Conservation (phyloP, 495 filamentous ascomycete species). For the Penicillium argentinense region DNA sequence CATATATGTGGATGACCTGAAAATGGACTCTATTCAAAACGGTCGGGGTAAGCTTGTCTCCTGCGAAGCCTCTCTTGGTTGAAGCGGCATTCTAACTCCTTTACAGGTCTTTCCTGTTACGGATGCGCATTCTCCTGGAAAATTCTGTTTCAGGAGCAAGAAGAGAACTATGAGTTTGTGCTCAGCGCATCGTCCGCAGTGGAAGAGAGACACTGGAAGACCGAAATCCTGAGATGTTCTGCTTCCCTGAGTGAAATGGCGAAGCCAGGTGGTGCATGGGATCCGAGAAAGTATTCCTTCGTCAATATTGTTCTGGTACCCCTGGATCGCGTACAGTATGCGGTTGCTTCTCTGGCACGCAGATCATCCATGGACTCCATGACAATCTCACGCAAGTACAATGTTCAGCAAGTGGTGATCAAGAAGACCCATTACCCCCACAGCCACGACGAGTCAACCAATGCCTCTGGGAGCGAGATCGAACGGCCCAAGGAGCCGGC, state of each 20-base stretch:
- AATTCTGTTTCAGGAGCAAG: constrained; percentile 75
- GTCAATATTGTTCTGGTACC: constrained; percentile 68
- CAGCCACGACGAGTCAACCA: constrained; percentile 38
- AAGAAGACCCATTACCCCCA: constrained; percentile 80
- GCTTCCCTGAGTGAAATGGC: constrained; percentile 23
- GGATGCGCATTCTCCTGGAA: constrained; percentile 91
- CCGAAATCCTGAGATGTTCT: constrained; percentile 36
- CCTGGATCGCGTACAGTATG: constrained; percentile 71
- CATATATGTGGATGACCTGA: constrained; percentile 67
- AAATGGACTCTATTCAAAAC: constrained; percentile 76
- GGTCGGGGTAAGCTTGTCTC: constrained; percentile 63
- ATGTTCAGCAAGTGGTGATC: constrained; percentile 74
- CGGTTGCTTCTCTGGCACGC: constrained; percentile 68
- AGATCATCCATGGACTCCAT: constrained; percentile 80
- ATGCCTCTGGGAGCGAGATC: constrained; percentile 26
- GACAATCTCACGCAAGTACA: constrained; percentile 58
- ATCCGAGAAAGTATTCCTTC: constrained; percentile 44
- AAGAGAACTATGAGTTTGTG: constrained; percentile 79
- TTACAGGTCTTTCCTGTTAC: constrained; percentile 79
- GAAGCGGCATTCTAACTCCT: constrained; percentile 1
- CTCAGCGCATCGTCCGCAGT: constrained; percentile 81
- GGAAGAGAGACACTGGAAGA: constrained; percentile 78
- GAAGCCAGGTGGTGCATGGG: constrained; percentile 22
- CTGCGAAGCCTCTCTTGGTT: not conserved
- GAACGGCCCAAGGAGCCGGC: constrained; percentile 29